A percentile compares a stretch with the other conserved stretches of the same genome.
These are phyloP conservation scores for Trichoderma gamsii DNA, from an alignment of 495 filamentous ascomycete species.

Conservation along the genomic window DNA sequence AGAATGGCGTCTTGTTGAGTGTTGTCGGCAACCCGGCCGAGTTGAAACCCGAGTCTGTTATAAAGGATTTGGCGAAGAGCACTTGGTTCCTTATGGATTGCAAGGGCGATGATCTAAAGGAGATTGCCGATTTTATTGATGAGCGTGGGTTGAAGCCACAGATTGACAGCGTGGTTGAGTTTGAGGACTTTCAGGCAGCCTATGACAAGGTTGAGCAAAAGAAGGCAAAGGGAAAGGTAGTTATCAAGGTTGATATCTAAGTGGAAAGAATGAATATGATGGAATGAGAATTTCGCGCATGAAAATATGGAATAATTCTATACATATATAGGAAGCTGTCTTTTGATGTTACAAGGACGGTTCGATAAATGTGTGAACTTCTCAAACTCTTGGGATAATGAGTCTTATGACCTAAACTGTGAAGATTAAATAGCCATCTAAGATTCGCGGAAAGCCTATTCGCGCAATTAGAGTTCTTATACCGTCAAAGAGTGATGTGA, in stretches of 20 bases:
- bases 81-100: conserved; percentile 43
- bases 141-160: conserved; percentile 56
- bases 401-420: background rate
- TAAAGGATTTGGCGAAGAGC: conserved; percentile 28
- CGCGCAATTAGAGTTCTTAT: background rate
- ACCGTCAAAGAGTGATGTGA: too few species aligned
- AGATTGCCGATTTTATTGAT: conserved; percentile 54
- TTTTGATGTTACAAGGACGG: too few species aligned
- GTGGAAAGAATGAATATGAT: background rate
- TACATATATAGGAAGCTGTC: background rate
- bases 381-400: too few species aligned
- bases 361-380: too few species aligned
- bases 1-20: conserved; percentile 42
- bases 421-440: background rate
- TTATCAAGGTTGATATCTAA: conserved; percentile 38
- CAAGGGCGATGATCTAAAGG: conserved; percentile 26
- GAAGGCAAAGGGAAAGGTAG: conserved; percentile 62
- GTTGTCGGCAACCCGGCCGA: conserved; percentile 45
- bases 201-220: conserved; percentile 57
- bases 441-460: background rate
- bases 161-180: conserved; percentile 55
- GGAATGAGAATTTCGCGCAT: background rate
- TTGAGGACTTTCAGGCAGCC: conserved; percentile 56
- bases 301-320: background rate
- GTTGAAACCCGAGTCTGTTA: conserved; percentile 32